Percentiles rank a stretch among this genome's conserved stretches.
Evolutionary conservation across 2,329 filamentous ascomycete genomes (phyloP).

Genomic region (Arthrobotrys sphaeroides): DNA sequence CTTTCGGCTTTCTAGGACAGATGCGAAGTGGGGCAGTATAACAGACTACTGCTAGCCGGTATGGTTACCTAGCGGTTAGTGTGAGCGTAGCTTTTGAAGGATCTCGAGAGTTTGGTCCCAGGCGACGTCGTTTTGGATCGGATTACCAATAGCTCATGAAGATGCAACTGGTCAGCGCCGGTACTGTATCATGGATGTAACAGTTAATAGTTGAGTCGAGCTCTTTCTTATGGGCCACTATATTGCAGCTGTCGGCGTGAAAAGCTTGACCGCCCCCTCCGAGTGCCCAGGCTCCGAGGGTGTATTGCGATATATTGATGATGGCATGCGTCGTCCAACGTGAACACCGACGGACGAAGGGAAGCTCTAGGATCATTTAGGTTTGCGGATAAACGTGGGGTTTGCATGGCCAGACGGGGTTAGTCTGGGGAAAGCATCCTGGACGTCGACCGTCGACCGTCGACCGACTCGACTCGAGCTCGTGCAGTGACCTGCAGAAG

Average conservation of each 20-base stretch:
- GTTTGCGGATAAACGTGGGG: conserved; percentile 52
- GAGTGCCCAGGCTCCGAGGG: conserved; percentile 15
- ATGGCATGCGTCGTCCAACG: conserved; percentile 16
- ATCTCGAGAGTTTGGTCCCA: conserved; percentile 27
- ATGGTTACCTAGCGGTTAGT: conserved; percentile 12
- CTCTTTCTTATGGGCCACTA: conserved; percentile 14
- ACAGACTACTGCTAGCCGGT: neutral
- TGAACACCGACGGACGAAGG: conserved; percentile 49
- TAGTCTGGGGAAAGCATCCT: conserved; percentile 15
- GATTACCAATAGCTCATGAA: conserved; percentile 31
- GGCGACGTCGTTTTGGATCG: conserved; percentile 12
- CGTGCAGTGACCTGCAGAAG: neutral
- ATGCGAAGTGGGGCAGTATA: conserved; percentile 23
- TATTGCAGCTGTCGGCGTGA: conserved; percentile 7
- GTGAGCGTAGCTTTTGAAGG: neutral
- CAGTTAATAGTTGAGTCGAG: conserved; percentile 14
- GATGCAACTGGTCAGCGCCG: conserved; percentile 4
- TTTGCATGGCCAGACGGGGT: conserved; percentile 14
- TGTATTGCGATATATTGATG: conserved; percentile 24
- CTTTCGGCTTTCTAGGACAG: conserved; percentile 28
- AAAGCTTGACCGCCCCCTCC: conserved; percentile 20
- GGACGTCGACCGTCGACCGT: neutral
- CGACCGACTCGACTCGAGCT: conserved; percentile 4
- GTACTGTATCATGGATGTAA: conserved; percentile 7
- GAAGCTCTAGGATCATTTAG: conserved; percentile 23